A percentile compares a stretch with the other conserved stretches of the same genome.
These are phyloP conservation scores for Clitopilus hobsonii DNA, from an alignment of 768 basidiomycete species.

Conservation along the genomic window DNA sequence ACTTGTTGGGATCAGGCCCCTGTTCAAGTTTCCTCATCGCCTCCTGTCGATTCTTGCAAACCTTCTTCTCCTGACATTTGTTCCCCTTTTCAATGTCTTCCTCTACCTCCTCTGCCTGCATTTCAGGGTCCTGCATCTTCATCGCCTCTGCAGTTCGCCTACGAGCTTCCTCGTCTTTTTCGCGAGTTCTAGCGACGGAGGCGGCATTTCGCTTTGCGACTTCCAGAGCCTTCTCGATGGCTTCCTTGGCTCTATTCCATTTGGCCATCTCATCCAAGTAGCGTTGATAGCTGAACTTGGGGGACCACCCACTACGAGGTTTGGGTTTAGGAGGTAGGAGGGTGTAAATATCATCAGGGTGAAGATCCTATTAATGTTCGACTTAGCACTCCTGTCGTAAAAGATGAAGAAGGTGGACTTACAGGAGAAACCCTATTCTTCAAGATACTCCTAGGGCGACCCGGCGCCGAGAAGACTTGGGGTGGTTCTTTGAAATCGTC, in stretches of 20 bases:
- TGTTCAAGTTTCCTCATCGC: background rate
- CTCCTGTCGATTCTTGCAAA: background rate
- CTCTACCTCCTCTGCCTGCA: background rate
- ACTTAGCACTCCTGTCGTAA: too few relatives aligned
- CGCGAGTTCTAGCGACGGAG: background rate
- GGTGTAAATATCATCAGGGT: background rate
- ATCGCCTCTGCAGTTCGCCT: background rate
- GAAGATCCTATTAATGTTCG: background rate
- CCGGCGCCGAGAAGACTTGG: background rate
- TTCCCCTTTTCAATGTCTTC: background rate
- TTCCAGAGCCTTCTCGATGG: background rate
- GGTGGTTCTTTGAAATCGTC: background rate
- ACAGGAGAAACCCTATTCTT: background rate
- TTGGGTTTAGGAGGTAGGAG: background rate
- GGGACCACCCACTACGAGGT: background rate
- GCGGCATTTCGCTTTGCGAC: background rate
- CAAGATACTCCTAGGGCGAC: background rate
- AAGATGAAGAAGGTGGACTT: background rate
- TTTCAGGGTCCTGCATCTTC: background rate
- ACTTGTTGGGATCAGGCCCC: background rate
- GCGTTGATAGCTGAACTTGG: background rate
- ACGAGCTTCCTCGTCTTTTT: background rate
- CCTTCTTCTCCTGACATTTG: background rate
- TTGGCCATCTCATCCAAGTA: background rate
- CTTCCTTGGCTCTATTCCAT: background rate